Conservation (phyloP, 2,329 filamentous ascomycete genomes). For the Calonectria ilicicola region DNA sequence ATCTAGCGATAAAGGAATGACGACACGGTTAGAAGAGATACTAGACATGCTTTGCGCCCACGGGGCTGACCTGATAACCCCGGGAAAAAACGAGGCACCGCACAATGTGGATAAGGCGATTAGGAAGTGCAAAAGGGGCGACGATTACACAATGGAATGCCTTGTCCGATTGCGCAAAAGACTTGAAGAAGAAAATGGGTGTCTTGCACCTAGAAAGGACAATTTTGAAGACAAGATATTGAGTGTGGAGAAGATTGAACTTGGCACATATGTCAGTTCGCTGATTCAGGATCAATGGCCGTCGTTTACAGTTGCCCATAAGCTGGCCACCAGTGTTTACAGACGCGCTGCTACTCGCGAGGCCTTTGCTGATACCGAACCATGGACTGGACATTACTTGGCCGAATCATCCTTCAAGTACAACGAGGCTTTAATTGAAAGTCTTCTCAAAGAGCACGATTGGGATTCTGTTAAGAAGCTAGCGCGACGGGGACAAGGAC, state of each 20-base stretch:
- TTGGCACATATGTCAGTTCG: not conserved
- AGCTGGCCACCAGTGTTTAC: not conserved
- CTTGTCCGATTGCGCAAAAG: not conserved
- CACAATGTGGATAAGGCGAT: not conserved
- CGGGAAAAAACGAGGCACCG: not conserved
- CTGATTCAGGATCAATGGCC: not conserved
- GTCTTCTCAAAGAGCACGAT: not conserved
- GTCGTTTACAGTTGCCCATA: not conserved
- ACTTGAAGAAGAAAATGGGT: not conserved
- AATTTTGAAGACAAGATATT: not conserved
- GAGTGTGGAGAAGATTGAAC: not conserved
- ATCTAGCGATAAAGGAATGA: not conserved
- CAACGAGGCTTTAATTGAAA: not conserved
- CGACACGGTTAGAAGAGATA: slow-evolving; percentile 37
- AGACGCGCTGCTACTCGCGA: not conserved
- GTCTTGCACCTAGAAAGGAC: not conserved
- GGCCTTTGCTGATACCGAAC: not conserved
- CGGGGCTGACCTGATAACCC: slow-evolving; percentile 17
- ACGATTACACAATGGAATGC: not conserved
- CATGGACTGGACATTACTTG: not conserved
- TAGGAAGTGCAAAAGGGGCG: not conserved
- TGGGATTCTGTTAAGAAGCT: not conserved
- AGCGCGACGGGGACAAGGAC: not conserved
- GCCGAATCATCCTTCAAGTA: not conserved
- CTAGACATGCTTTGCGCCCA: slow-evolving; percentile 33